Percentiles rank a stretch among this genome's conserved stretches.
Conservation (phyloP, 1,284 basidiomycete genomes). For the Coniferiporia sulphurascens region DNA sequence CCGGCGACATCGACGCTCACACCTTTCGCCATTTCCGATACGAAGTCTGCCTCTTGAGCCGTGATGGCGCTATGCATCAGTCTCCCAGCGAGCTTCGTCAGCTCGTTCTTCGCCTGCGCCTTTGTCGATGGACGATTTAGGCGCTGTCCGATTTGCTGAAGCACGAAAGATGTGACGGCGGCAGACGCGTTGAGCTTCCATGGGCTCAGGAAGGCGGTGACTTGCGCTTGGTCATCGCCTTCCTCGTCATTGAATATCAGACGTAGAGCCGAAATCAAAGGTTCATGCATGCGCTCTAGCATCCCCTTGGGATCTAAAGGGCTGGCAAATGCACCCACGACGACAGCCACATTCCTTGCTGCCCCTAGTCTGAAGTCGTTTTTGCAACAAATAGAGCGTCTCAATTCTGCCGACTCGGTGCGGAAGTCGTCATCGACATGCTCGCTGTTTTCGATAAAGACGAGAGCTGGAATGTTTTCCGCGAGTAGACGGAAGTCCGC, state of each 20-base stretch:
- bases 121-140: slow-evolving; percentile 51
- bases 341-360: slow-evolving; percentile 64
- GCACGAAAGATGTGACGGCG: slow-evolving; percentile 68
- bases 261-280: slow-evolving; percentile 59
- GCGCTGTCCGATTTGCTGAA: slow-evolving; percentile 64
- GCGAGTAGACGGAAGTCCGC: slow-evolving; percentile 60
- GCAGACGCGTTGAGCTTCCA: slow-evolving; percentile 79
- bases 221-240: slow-evolving; percentile 24
- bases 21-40: slow-evolving; percentile 70
- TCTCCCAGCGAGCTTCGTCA: slow-evolving; percentile 59
- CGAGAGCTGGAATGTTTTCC: slow-evolving; percentile 57
- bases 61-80: slow-evolving; percentile 68
- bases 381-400: slow-evolving; percentile 52
- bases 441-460: slow-evolving; percentile 61
- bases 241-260: slow-evolving; percentile 56
- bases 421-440: slow-evolving; percentile 46
- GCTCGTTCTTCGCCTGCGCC: slow-evolving; percentile 46
- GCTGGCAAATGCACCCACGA: slow-evolving; percentile 62
- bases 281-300: slow-evolving; percentile 50
- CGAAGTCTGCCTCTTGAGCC: slow-evolving; percentile 71
- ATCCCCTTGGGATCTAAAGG: slow-evolving; percentile 47
- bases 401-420: slow-evolving; percentile 43
- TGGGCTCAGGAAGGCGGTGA: slow-evolving; percentile 63
- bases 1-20: slow-evolving; percentile 58
- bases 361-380: slow-evolving; percentile 64